These are phyloP conservation scores for Naganishia randhawae DNA, from an alignment of 768 basidiomycete genomes.

Conservation along the genomic window DNA sequence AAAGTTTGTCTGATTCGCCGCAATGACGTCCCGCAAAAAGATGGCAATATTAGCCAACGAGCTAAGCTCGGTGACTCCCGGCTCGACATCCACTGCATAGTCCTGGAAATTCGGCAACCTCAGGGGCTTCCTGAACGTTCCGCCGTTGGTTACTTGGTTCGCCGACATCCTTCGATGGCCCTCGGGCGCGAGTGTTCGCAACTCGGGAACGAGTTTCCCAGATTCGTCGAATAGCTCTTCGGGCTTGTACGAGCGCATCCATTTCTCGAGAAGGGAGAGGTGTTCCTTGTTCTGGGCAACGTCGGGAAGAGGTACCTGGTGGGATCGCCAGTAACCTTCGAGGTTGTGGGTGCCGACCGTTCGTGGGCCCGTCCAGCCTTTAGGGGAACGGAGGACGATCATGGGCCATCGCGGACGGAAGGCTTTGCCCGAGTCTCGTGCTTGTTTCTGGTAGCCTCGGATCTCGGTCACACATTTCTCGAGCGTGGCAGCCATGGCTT, in stretches of 20 bases:
- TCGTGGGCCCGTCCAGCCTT: constrained; percentile 67
- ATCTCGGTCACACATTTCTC: constrained; percentile 41
- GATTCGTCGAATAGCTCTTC: constrained; percentile 62
- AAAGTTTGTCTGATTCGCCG: constrained; percentile 36
- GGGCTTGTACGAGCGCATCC: constrained; percentile 71
- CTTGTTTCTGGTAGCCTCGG: constrained; percentile 40
- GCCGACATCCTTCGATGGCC: constrained; percentile 40
- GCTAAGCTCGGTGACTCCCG: constrained; percentile 34
- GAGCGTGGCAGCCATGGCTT: constrained; percentile 45
- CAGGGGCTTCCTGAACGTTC: constrained; percentile 34
- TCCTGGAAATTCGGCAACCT: constrained; percentile 37
- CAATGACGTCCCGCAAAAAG: constrained; percentile 40
- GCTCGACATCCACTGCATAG: constrained; percentile 38
- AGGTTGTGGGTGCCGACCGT: constrained; percentile 64
- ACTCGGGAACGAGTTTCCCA: constrained; percentile 58
- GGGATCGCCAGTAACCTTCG: constrained; percentile 76
- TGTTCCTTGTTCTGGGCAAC: constrained; percentile 65
- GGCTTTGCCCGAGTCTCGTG: constrained; percentile 38
- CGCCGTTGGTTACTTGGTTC: constrained; percentile 44
- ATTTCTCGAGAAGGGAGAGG: constrained; percentile 61
- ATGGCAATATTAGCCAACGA: constrained; percentile 40
- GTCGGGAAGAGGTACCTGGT: constrained; percentile 84
- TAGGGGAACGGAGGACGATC: constrained; percentile 46
- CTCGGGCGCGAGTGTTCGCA: constrained; percentile 63
- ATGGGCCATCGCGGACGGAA: constrained; percentile 50